These are phyloP conservation scores for Beauveria brongniartii DNA, from an alignment of 2,329 filamentous ascomycete species.

Conservation along the genomic window DNA sequence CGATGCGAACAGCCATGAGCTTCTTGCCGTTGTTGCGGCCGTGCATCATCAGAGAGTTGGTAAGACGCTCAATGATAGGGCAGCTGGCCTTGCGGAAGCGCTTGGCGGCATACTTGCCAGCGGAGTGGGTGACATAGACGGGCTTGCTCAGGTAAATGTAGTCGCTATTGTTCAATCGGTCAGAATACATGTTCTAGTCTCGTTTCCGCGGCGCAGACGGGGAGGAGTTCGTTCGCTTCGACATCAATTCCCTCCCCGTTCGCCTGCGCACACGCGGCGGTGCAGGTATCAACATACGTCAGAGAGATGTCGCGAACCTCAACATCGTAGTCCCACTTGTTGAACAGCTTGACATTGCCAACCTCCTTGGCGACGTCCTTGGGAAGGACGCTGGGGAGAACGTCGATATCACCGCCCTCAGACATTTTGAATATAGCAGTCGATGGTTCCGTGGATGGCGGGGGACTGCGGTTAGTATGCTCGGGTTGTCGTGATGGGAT, in stretches of 20 bases:
- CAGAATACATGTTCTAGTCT: conserved; percentile 20
- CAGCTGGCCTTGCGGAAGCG: conserved; percentile 99
- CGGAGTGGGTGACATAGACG: conserved; percentile 98
- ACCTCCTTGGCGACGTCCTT: conserved; percentile 87
- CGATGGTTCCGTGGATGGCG: conserved; percentile 29
- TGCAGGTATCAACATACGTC: conserved; percentile 57
- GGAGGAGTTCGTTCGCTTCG: conserved; percentile 8
- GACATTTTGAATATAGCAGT: conserved; percentile 63
- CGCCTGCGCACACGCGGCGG: neutral
- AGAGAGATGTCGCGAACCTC: conserved; percentile 99
- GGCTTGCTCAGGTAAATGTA: conserved; percentile 99
- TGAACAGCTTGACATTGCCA: conserved; percentile 93
- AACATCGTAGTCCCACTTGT: conserved; percentile 98
- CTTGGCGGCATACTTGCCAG: conserved; percentile 98
- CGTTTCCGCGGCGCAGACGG: conserved; percentile 6
- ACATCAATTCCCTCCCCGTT: neutral
- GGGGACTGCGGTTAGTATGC: conserved; percentile 30
- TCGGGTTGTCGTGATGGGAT: conserved; percentile 29
- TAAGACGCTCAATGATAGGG: conserved; percentile 99
- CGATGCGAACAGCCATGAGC: conserved; percentile 99
- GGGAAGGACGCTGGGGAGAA: conserved; percentile 73
- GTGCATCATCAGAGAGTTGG: conserved; percentile 99
- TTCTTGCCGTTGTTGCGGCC: conserved; percentile 99
- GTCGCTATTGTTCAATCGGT: conserved; percentile 56
- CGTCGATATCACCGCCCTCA: conserved; percentile 90